Evolutionary conservation across 768 basidiomycete genomes (phyloP).

Genomic region (Artomyces pyxidatus): DNA sequence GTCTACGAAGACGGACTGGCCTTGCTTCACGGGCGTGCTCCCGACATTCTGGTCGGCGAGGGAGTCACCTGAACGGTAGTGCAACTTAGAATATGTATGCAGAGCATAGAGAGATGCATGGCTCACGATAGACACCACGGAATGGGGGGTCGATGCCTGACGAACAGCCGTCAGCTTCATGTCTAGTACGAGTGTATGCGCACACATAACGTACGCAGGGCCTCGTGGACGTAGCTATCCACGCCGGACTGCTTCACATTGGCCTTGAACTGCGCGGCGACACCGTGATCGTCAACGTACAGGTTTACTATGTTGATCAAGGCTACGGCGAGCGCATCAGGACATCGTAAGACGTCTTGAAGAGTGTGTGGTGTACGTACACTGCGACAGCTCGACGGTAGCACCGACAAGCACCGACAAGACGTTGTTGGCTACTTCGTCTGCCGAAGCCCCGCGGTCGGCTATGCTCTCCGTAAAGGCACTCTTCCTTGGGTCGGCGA

Average conservation of each 20-base stretch:
- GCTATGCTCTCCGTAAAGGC: too few species aligned
- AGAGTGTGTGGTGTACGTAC: too few species aligned
- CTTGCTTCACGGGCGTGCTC: slow-evolving; percentile 34
- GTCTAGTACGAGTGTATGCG: too few species aligned
- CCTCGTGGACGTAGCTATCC: slow-evolving; percentile 56
- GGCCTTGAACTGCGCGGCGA: slow-evolving; percentile 28
- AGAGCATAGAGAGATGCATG: too few species aligned
- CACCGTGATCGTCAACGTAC: slow-evolving; percentile 42
- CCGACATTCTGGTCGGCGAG: slow-evolving; percentile 37
- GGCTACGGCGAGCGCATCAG: slow-evolving; percentile 40
- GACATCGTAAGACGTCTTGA: too few species aligned
- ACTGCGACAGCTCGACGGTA: slow-evolving; percentile 62
- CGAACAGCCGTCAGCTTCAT: too few species aligned
- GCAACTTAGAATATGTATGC: too few species aligned
- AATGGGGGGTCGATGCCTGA: slow-evolving; percentile 71
- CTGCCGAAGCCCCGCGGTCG: slow-evolving; percentile 45
- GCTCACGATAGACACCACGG: slow-evolving; percentile 58
- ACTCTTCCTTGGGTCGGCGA: slow-evolving; percentile 34
- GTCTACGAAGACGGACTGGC: slow-evolving; percentile 55
- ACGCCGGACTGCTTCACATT: slow-evolving; percentile 31
- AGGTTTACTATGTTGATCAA: slow-evolving; percentile 59
- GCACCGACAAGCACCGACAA: slow-evolving; percentile 66
- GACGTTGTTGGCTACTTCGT: slow-evolving; percentile 60
- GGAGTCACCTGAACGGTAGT: slow-evolving; percentile 32
- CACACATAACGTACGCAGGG: slow-evolving; percentile 51